A percentile compares a stretch with the other conserved stretches of the same genome.
These are phyloP conservation scores for Cyclotella baltica DNA, from an alignment of 108 stramenopile genomes.

Conservation along the genomic window DNA sequence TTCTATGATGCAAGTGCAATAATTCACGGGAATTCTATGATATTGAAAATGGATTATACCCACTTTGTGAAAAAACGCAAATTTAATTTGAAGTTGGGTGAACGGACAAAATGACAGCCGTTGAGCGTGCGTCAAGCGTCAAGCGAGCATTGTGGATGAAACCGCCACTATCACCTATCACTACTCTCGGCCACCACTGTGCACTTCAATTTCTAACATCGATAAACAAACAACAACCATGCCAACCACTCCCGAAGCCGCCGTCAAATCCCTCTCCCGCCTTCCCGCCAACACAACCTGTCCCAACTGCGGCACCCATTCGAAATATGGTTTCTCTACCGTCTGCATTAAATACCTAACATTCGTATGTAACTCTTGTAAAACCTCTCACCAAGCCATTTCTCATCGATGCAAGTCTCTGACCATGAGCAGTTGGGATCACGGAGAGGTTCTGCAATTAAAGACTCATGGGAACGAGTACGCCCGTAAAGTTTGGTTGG, in stretches of 20 bases:
- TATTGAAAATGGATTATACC: too few species aligned
- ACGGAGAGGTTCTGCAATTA: conserved; percentile 73
- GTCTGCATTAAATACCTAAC: conserved; percentile 93
- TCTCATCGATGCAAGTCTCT: conserved; percentile 93
- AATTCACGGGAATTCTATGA: too few species aligned
- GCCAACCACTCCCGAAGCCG: conserved; percentile 65
- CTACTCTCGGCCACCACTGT: too few species aligned
- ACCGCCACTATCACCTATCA: too few species aligned
- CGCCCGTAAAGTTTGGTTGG: conserved; percentile 79
- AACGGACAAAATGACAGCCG: too few species aligned
- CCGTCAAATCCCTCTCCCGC: conserved; percentile 74
- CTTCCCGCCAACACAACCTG: conserved; percentile 70
- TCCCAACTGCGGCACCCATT: conserved; percentile 86
- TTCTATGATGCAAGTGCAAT: too few species aligned
- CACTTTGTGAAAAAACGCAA: too few species aligned
- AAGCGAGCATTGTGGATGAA: too few species aligned
- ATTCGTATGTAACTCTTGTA: conserved; percentile 95
- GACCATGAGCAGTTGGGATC: conserved; percentile 89
- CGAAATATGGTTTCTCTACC: conserved; percentile 85
- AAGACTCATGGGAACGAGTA: conserved; percentile 77
- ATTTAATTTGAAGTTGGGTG: too few species aligned
- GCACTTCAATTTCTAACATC: too few species aligned
- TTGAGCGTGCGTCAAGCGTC: too few species aligned
- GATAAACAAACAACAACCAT: too few species aligned
- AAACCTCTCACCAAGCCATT: conserved; percentile 90